Base-by-base conservation (phyloP, 108 stramenopile genomes). In the Phaeodactylum tricornutum region DNA sequence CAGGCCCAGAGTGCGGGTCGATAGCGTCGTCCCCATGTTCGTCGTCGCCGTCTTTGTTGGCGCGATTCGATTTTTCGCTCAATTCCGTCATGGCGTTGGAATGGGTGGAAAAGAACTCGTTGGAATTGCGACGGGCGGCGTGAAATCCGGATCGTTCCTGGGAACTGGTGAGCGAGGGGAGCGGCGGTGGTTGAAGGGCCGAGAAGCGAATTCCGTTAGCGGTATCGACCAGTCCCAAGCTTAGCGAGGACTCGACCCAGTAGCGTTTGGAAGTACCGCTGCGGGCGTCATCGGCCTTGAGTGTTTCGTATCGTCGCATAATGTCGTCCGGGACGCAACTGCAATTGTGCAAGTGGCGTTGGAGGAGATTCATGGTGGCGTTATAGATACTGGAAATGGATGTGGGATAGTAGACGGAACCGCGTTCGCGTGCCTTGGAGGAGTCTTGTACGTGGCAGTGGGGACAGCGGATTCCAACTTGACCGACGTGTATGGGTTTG, bases 391-490 rank as follows among this genome's bases (percentile, higher is more conserved):
- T 66, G 0, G 75, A 56, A 32, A 88, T 77, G 20, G 57, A 50
- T 5, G 69, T 77, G 16, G 80, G 84, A 40, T 86, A 86, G 55
- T 86, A 86, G 15, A 81, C 66, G 29, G 67, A 70, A 4, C 84
- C 84, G 11, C 84, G 67, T 62, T 81, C 80, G n/a, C 61, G 50
- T 0, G 57, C 31, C 26, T 43, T 43, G 44, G 35, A 12, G 12
- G 41, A 46, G 3, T 21, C 32, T 38, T 50, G 28, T 31, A 57
- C 55, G 53, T 64, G 30, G 45, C 86, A 88, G 50, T 79, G 79
- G 11, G 78, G 80, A 43, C 88, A 90, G 29, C 88, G 71, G 63
- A 90, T 84, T 2, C 88, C 88, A 22, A 90, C 79, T 40, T 90
- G 88, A 7, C 79, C 76, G 7, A 90, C 69, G 27, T 72, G 53